These are phyloP conservation scores for Exophiala alcalophila DNA, from an alignment of 2,329 filamentous ascomycete species.

Conservation along the genomic window DNA sequence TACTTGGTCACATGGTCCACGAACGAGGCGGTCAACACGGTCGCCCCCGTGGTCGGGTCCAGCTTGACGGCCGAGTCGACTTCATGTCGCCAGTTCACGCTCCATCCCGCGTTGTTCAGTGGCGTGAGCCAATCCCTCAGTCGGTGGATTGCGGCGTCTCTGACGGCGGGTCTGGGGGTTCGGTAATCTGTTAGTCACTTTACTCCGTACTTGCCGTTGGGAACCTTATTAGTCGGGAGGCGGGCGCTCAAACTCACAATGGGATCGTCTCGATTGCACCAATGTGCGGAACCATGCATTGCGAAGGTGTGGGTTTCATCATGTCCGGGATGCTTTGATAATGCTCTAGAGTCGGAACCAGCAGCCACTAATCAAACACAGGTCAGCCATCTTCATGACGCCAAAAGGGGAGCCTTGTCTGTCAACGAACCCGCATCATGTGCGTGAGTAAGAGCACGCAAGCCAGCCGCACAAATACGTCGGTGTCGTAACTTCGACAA, in stretches of 20 bases:
- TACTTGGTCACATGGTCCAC: constrained; percentile 20
- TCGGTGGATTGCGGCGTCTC: constrained; percentile 21
- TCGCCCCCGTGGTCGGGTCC: constrained; percentile 12
- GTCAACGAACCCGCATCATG: constrained; percentile 24
- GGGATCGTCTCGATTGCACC: constrained; percentile 27
- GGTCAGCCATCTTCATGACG: background rate
- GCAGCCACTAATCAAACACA: constrained; percentile 17
- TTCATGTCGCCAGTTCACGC: constrained; percentile 22
- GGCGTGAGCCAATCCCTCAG: constrained; percentile 26
- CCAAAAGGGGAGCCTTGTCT: background rate
- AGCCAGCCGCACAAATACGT: constrained; percentile 23
- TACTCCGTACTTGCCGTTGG: too few species aligned
- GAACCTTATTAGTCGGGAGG: too few species aligned
- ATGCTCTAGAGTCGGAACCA: constrained; percentile 16
- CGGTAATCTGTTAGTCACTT: too few species aligned
- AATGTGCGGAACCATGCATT: constrained; percentile 26
- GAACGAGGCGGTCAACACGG: constrained; percentile 17
- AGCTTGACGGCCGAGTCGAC: constrained; percentile 18
- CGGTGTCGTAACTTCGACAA: constrained; percentile 20
- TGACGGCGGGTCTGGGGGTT: constrained; percentile 13
- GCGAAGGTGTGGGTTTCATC: constrained; percentile 26
- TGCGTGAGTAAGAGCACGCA: constrained; percentile 17
- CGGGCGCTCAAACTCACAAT: constrained; percentile 21
- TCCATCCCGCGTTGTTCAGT: constrained; percentile 18
- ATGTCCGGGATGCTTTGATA: constrained; percentile 24